Base-by-base conservation (phyloP, 306 rosid species). In the Neltuma alba region DNA sequence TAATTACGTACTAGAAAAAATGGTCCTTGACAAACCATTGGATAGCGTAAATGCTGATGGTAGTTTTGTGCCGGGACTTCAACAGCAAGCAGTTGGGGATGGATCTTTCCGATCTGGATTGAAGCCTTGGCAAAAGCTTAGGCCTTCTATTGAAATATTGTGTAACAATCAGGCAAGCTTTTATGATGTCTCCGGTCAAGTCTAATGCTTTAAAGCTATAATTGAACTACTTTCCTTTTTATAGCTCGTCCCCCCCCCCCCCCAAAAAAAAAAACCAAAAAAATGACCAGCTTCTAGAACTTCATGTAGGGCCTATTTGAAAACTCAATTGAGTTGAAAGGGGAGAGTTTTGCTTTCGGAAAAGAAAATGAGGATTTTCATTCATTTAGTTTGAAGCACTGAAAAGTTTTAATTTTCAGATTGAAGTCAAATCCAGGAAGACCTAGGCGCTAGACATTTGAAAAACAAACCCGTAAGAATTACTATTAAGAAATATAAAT, bases 91-190 rank as follows among this genome's bases (percentile, higher is more conserved):
- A 42, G 77, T 86, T 86, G 97, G 94, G 74, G 98, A 93, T 83
- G 95, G 84, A 86, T 88, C 97, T 73, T 91, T 89, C 74, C 91
- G 99, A 9, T 82, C 97, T 77, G 99, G 93, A 80, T 85, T 84
- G 68, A 93, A 89, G 91, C 90, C 94, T 64, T 90, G 96, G 98
- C 97, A 88, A 81, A 95, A 91, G 90, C 91, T 83, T 72, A 90
- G 85, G 79, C 98, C 99, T 75, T 89, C 97, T 64, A 90, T 96
- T 82, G 99, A 96, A 88, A 90, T 96, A 83, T 72, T 96, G 83
- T 93, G 99, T 86, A 93, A 89, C 89, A 96, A 91, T 76, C 99
- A 94, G 97, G 98, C 89, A 87, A 89, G 93, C 84, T 50, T 58
- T 47, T 52, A 54, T 79, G 62, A 44, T 47, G 57, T 78, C 41